phyloP scores from a whole-genome alignment of 345 rosid genomes.

The Salix purpurea region DNA sequence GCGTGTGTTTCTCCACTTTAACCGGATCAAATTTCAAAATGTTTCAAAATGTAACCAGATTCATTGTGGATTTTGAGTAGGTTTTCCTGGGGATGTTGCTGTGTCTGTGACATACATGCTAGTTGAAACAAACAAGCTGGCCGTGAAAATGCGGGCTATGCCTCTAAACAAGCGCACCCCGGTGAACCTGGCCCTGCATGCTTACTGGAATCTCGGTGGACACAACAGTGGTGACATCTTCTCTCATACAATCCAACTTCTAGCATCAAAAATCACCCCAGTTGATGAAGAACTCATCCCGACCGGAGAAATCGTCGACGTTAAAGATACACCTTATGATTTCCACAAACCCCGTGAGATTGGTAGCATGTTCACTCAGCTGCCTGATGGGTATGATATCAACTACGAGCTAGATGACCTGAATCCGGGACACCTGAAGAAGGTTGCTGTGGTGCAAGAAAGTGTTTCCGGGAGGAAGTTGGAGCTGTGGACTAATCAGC shows the following conservation, averaged over 20 bases:
- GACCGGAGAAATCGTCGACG: constrained; percentile 43
- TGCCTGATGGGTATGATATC: constrained; percentile 69
- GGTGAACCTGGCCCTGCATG: constrained; percentile 68
- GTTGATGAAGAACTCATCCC: constrained; percentile 73
- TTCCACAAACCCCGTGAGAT: constrained; percentile 47
- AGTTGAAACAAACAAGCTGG: constrained; percentile 46
- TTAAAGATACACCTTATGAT: constrained; percentile 59
- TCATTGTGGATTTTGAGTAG: constrained; percentile 20
- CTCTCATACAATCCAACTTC: constrained; percentile 51
- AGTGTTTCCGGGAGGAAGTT: constrained; percentile 57
- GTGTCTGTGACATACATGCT: constrained; percentile 60
- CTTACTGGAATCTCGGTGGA: constrained; percentile 78
- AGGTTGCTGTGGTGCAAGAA: constrained; percentile 54
- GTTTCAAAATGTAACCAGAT: no score
- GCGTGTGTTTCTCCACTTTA: neutral
- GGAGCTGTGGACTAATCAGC: constrained; percentile 65
- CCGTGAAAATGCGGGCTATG: constrained; percentile 52
- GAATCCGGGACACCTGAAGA: constrained; percentile 32
- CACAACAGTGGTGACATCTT: constrained; percentile 66
- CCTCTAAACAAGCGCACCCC: constrained; percentile 59
- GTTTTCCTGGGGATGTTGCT: constrained; percentile 69
- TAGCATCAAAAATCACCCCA: constrained; percentile 49
- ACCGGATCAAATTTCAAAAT: no score
- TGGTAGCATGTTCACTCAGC: constrained; percentile 41
- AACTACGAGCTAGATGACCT: constrained; percentile 54